Percentiles rank a stretch among this genome's conserved stretches.
Evolutionary conservation across 2,329 filamentous ascomycete species (phyloP).

Genomic region (Epichloe bromicola): DNA sequence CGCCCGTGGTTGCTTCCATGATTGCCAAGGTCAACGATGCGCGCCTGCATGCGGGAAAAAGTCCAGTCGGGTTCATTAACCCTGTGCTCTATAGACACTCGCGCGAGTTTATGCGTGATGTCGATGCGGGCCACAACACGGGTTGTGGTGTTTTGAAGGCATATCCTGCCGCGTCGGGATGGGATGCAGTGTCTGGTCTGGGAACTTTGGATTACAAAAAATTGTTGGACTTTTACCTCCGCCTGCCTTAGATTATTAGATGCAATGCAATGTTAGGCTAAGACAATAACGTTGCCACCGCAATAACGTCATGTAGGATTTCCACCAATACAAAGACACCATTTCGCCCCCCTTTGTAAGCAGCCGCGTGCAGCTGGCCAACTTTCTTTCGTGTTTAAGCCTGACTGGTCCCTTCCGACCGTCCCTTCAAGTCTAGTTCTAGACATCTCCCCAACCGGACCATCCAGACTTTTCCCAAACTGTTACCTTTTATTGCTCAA

Average conservation of each 20-base stretch:
- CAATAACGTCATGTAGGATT: too few species aligned
- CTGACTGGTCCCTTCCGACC: too few species aligned
- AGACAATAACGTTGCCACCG: too few species aligned
- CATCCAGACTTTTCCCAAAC: too few species aligned
- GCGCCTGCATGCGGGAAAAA: slow-evolving; percentile 37
- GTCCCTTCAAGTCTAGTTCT: too few species aligned
- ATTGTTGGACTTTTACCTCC: background rate
- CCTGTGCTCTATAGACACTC: slow-evolving; percentile 40
- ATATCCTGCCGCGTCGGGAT: slow-evolving; percentile 11
- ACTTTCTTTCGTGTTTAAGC: too few species aligned
- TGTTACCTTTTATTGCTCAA: too few species aligned
- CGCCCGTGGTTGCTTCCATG: slow-evolving; percentile 49
- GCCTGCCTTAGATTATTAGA: background rate
- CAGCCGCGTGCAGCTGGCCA: too few species aligned
- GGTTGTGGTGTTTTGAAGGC: slow-evolving; percentile 1
- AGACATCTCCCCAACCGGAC: too few species aligned
- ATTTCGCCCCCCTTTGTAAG: too few species aligned
- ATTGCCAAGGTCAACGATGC: slow-evolving; percentile 52
- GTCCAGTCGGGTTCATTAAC: slow-evolving; percentile 45
- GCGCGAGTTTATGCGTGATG: slow-evolving; percentile 19
- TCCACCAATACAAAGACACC: too few species aligned
- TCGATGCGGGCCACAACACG: slow-evolving; percentile 3
- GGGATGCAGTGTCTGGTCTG: slow-evolving; percentile 27
- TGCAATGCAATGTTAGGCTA: too few species aligned
- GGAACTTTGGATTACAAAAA: slow-evolving; percentile 24